phyloP scores from a whole-genome alignment of 2,329 filamentous ascomycete genomes.

The Chrysoporthe cubensis region DNA sequence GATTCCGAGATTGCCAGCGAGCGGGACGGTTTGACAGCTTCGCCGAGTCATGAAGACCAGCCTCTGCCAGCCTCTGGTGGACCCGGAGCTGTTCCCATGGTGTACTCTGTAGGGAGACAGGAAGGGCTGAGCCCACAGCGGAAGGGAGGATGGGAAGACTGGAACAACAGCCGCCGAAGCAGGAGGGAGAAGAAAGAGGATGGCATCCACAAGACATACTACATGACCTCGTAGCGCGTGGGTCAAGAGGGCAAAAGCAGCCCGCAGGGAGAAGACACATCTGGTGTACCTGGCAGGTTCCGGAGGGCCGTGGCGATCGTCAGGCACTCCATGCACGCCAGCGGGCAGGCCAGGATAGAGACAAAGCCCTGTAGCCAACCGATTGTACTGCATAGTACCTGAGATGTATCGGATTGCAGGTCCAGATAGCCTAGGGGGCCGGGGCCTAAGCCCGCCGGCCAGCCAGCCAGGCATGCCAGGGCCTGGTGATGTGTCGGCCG shows the following conservation, averaged over 20 bases:
- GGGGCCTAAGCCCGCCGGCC: constrained; percentile 2
- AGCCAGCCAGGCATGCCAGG: background rate
- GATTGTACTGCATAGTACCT: constrained; percentile 12
- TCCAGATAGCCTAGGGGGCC: constrained; percentile 12
- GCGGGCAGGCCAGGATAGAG: background rate
- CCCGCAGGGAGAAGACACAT: constrained; percentile 3
- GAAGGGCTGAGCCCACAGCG: background rate
- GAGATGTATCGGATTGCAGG: constrained; percentile 17
- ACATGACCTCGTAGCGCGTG: background rate
- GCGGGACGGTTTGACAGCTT: background rate
- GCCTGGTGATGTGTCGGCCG: background rate
- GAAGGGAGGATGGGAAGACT: background rate
- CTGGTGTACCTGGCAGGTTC: constrained; percentile 14
- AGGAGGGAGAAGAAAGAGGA: background rate
- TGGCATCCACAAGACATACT: background rate
- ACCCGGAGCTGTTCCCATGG: background rate
- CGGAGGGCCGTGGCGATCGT: constrained; percentile 8
- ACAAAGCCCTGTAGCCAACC: background rate
- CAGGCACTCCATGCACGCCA: constrained; percentile 9
- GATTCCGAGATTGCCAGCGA: background rate
- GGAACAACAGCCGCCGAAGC: background rate
- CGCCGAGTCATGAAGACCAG: background rate
- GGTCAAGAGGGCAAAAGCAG: background rate
- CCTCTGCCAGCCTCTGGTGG: background rate
- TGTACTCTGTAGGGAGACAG: background rate